Base-by-base conservation (phyloP, 192 early-diverging fungal species). In the Phlyctochytrium planicorne region DNA sequence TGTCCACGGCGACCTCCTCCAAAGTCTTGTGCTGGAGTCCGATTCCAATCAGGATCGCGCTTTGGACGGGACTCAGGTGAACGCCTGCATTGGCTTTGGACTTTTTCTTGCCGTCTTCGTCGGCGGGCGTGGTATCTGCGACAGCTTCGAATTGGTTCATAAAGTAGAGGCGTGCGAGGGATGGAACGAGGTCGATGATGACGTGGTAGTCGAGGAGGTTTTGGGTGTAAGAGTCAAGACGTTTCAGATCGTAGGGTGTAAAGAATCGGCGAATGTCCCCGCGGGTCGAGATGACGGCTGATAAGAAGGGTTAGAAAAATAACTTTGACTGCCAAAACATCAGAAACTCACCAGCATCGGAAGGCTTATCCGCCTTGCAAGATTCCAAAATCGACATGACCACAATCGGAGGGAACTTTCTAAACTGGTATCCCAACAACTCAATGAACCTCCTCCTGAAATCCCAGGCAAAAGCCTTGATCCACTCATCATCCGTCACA, bases 121-220 rank as follows among this genome's bases (percentile, higher is more conserved):
- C 20, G 2, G 30, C 25, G 24, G 25, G 56, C 0, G 56, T 61
- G n/a, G n/a, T n/a, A n/a, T n/a, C n/a, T n/a, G n/a, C n/a, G n/a
- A n/a, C n/a, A n/a, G n/a, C n/a, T n/a, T n/a, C n/a, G 75, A 60
- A 23, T 82, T 70, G 24, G 78, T 66, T 25, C 40, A 47, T 47
- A 47, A 96, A 98, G 82, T 93, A 93, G 25, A 90, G 78, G 53
- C 78, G 75, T 27, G 94, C 87, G 60, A 99, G 83, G 2, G 80
- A 79, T 10, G 94, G 96, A 52, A 97, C 71, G 68, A 99, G 70
- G 67, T 99, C 97, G 56, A 98, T 62, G 53, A 99, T 93, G 1
- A 97, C 93, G 78, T 99, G 97, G 80, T 97, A 96, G 76, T 99
- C 97, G 56, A 97, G 75, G 75, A 99, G 78, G 74, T 97, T 96